Base-by-base conservation (phyloP, 345 rosid species). In the Cardiospermum halicacabum region DNA sequence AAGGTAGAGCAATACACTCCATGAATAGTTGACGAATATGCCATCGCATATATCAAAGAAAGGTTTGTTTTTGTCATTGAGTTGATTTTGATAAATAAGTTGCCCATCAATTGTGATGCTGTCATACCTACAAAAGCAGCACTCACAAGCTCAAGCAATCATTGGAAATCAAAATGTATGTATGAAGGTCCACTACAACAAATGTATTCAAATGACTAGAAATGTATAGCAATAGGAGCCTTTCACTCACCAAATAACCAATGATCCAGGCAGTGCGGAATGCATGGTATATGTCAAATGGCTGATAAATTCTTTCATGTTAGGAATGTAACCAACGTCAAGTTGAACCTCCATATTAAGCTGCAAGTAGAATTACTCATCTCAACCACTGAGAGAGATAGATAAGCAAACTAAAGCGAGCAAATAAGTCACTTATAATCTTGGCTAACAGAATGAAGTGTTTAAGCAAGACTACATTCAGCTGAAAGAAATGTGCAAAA, bases 1-100 rank as follows among this genome's bases (percentile, higher is more conserved):
- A 58, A 73, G 47, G 32, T 1, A 71, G 62, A 62, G 62, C 16
- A 66, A 54, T 55, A 89, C 97, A 94, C 74, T 16, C 98, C 97
- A 93, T 47, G 80, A 54, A 62, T 86, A 88, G 69, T 93, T 93
- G 56, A 80, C 71, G 67, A 84, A 88, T 64, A 93, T 83, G 28
- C 97, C 97, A 79, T 90, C 94, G 15, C 96, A 85, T 32, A 76
- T 34, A 73, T 93, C 96, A 83, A 93, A 93, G 84, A 93, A 90
- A 45, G 88, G 82, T 54, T 83, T 83, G 61, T 90, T 93, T 26
- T 73, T 75, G 22, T 81, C 84, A 64, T 78, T 92, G 55, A 92
- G 71, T 49, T 76, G 82, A 75, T 93, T 13, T 76, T 93, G 94
- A 85, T 84, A 93, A 5, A 5, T 0, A 60, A 89, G 93, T 16